phyloP scores from a whole-genome alignment of 2,329 filamentous ascomycete genomes.

The Microdochium bolleyi region DNA sequence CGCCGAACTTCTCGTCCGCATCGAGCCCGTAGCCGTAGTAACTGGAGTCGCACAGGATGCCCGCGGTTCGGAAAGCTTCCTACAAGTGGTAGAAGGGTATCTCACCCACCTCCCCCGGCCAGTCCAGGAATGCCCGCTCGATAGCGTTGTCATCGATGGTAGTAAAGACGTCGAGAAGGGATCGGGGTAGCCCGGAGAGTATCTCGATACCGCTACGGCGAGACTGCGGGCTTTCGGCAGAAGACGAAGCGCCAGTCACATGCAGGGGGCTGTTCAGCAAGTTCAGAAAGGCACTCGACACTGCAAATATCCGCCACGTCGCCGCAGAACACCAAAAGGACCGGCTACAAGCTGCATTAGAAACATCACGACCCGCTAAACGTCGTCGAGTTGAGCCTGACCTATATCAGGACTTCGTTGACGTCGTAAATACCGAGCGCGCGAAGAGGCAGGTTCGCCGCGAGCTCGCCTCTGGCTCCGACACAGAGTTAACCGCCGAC shows the following conservation, averaged over 20 bases:
- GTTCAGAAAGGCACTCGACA: neutral
- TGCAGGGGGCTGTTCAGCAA: neutral
- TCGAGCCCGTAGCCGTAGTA: too few species aligned
- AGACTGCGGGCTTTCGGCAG: too few species aligned
- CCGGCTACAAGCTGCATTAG: neutral
- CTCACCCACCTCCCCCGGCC: too few species aligned
- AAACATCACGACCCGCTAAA: neutral
- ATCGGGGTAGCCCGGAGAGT: too few species aligned
- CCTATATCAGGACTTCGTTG: neutral
- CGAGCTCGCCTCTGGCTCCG: neutral
- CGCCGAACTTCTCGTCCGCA: too few species aligned
- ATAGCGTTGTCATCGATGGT: too few species aligned
- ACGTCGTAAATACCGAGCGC: neutral
- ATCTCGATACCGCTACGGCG: too few species aligned
- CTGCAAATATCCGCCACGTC: neutral
- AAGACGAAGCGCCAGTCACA: neutral
- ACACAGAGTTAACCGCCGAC: neutral
- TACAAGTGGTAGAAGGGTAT: too few species aligned
- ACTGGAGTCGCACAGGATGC: too few species aligned
- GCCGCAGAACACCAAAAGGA: neutral
- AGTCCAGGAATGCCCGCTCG: too few species aligned
- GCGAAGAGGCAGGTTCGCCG: neutral
- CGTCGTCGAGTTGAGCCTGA: neutral
- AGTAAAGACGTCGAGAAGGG: too few species aligned
- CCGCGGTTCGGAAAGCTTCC: too few species aligned